Base-by-base conservation (phyloP, 768 basidiomycete genomes). In the Leccinum pellstonianum region DNA sequence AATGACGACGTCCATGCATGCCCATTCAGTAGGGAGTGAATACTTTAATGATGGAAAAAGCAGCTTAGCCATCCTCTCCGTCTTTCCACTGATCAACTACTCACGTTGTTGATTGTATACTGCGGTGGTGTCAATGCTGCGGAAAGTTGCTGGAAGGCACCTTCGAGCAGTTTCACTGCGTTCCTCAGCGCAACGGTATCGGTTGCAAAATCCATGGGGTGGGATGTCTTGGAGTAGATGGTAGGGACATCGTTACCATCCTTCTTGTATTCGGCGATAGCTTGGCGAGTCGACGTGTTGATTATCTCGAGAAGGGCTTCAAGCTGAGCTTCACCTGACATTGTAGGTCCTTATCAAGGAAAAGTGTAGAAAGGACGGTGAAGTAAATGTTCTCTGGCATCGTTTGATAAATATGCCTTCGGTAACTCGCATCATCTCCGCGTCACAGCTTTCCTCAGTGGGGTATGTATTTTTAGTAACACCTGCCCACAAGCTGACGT, bases 201-300 rank as follows among this genome's bases (percentile, higher is more conserved):
- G 4, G 17, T 54, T 9, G 59, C 59, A 15, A 59, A 58, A 56
- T 70, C 69, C 3, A 70, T 54, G 21, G 69, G 70, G 53, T 71
- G 70, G 33, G 43, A 67, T 15, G 47, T 21, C 43, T 61, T 61
- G 4, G 68, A 65, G 29, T 70, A 57, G 31, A 70, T 62, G 10
- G 70, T 68, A 46, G 70, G 70, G 25, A 68, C 64, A 3, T 64
- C 54, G 9, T 66, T 38, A 2, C 59, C 68, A 0, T 31, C 60
- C 21, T 70, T 70, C 52, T 66, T 71, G 60, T 71, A 72, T 35
- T 66, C 66, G 12, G 60, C 49, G 12, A 71, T 69, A 12, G 65
- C 65, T 50, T 69, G 63, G 10, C 63, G 66, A 14, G 73, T 64
- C 11, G 75, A 65, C 0, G 60, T 60, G 37, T 67, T 70, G 60